Conservation (phyloP, 305 asterid species). For the Fraxinus floribunda region DNA sequence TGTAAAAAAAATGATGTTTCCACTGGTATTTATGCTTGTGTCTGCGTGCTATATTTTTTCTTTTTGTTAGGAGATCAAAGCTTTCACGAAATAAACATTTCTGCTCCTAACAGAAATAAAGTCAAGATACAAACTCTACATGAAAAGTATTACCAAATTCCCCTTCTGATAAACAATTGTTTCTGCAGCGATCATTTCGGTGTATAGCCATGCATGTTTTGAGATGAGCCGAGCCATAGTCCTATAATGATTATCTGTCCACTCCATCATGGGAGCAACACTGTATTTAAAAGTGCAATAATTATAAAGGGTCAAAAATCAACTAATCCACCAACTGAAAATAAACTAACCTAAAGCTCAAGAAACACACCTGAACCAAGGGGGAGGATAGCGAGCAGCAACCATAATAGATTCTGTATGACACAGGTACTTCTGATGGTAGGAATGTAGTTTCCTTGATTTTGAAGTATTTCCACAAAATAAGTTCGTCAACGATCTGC, state of each 20-base stretch:
- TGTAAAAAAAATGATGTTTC: background rate
- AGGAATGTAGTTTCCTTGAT: conserved; percentile 38
- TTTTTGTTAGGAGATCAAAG: background rate
- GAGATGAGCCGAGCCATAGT: conserved; percentile 87
- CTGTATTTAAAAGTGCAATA: conserved; percentile 40
- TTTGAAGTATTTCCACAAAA: conserved; percentile 37
- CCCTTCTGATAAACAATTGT: conserved; percentile 84
- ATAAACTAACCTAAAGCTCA: conserved; percentile 1
- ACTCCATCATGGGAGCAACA: conserved; percentile 97
- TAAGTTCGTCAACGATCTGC: conserved; percentile 56
- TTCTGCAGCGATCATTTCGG: conserved; percentile 97
- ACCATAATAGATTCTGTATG: conserved; percentile 56
- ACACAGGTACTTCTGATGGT: conserved; percentile 43
- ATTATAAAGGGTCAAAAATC: background rate
- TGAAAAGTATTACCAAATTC: conserved; percentile 61
- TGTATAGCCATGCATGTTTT: conserved; percentile 82
- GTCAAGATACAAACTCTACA: background rate
- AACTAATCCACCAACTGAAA: conserved; percentile 7
- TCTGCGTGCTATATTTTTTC: conserved; percentile 3
- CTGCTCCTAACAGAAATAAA: background rate
- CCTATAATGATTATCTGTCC: conserved; percentile 81
- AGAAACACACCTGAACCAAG: conserved; percentile 80
- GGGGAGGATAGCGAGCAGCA: conserved; percentile 60
- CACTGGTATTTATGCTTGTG: background rate
- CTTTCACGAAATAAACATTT: conserved; percentile 3